Base-by-base conservation (phyloP, 805 yeast genomes). In the Candida berthetii region DNA sequence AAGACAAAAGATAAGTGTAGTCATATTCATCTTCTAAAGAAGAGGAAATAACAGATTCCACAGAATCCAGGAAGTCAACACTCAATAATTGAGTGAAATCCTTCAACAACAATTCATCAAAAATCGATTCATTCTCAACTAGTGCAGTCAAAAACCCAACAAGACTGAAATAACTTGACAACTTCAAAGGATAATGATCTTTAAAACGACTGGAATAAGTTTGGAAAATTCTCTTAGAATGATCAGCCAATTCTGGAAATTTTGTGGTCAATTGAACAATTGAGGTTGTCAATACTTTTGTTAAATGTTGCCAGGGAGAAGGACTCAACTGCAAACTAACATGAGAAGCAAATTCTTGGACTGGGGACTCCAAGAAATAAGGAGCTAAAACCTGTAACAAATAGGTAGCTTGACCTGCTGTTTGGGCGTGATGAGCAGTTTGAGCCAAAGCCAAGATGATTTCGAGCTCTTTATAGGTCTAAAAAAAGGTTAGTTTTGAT, bases 401-500 rank as follows among this genome's bases (percentile, higher is more conserved):
- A 4, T 58, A 53, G 13, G 41, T 36, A 1, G 76, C 78, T 37
- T 71, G 73, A 1, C 57, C 53, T 19, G 53, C 49, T 29, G 60
- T 61, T 38, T 58, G 44, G 9, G 65, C 61, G 5, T 43, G 42
- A 4, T 70, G 54, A 10, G 69, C 52, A 45, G 80, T 47, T 11
- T 42, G 42, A 2, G 54, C 66, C n/a, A 79, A 58, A 0, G 84
- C 76, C 33, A 72, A 42, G 39, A 80, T 56, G 11, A 75, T 69
- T 49, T 80, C 85, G 54, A 72, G 67, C 45, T 80, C 84, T 43
- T 71, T 74, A 32, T 67, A 60, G 2, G 76, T 60, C 44, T 38
- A 11, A 15, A 31, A 16, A 18, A 3, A 4, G 3, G 22, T 28
- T 28, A 28, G 15, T 20, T 32, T 5, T 9, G 13, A 32, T 8